Base-by-base conservation (phyloP, 345 rosid genomes). In the Bruguiera parviflora region DNA sequence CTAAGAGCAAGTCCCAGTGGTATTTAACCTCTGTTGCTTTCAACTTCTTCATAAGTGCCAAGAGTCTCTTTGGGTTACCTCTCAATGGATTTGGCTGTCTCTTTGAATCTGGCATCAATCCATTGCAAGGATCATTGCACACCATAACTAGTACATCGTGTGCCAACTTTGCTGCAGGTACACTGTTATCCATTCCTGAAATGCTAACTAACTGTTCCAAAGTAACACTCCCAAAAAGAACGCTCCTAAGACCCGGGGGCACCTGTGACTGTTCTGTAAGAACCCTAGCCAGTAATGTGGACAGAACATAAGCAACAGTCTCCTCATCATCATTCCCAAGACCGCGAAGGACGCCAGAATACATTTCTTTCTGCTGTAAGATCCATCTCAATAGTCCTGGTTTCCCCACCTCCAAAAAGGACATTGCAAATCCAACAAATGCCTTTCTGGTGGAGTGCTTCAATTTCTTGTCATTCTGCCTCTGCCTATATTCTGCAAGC, bases 321-420 rank as follows among this genome's bases (percentile, higher is more conserved):
- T 88, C 96, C 16, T 88, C 84, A 62, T 91, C 85, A 47, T 88
- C 96, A 63, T 75, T 73, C 65, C 78, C 96, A 61, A 95, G 92
- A 39, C 87, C 85, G 49, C 85, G 84, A 64, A 95, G 85, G 66
- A 92, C 88, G 53, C 84, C 87, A 52, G 84, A 89, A 72, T 79
- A 92, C 96, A 95, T 87, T 79, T 92, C 92, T 74, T 75, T 89
- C 82, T 90, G 88, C 84, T 88, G 91, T 70, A 95, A 75, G 69
- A 92, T 68, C 86, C 84, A 83, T 78, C 89, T 84, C 82, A 95
- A 64, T 73, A 95, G 78, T 29, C 88, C 86, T 0, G 96, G 93
- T 53, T 83, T 92, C 75, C 91, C 97, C 72, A 86, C 82, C 77
- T 90, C 94, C 84, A 92, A 78, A 81, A 95, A 95, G 0, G 97